Evolutionary conservation across 192 early-diverging fungal genomes (phyloP), one percentile per base, ranked within the genome.

Genomic region (Umbelopsis ramanniana): DNA sequence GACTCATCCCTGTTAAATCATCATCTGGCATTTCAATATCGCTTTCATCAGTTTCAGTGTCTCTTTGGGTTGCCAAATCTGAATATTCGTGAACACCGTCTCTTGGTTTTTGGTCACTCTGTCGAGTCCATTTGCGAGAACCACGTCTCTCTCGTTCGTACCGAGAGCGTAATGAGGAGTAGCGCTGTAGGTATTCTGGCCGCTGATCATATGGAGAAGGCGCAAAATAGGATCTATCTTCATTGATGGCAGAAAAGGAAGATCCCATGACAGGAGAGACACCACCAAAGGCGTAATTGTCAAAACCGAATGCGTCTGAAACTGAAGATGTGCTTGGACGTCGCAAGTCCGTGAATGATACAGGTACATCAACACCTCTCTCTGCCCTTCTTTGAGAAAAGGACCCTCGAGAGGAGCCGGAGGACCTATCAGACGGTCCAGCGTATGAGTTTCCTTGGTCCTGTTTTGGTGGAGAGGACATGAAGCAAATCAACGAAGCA

Each of bases 1-100:
- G 57, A 26, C 57, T 63, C 57, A 63, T 63, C 3, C 57, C 57
- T 35, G 57, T 37, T 6, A 69, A 23, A 38, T 79, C 77, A 8
- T 79, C 73, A 46, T 79, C 77, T 38, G 77, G 74, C 4, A 79
- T 43, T 50, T 79, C 77, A 46, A 79, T 79, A 52, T 79, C 77
- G 26, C 77, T 79, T 22, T 79, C 77, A 21, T 79, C 77, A 33
- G 47, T 54, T 50, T n/a, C 29, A 11, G 22, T 68, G 50, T 11
- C 40, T 45, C 52, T 67, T 9, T 67, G 68, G 2, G 35, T 69
- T 26, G 54, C 52, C 11, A 47, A 40, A 15, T 66, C 63, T 33
- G 50, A 43, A 29, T 66, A 43, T 19, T 77, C 76, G 8, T 77
- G 71, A 11, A 40, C 70, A 22, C 71, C 70, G 26, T 76, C 75